Conservation (phyloP, 768 basidiomycete genomes). For the Mycena latifolia region DNA sequence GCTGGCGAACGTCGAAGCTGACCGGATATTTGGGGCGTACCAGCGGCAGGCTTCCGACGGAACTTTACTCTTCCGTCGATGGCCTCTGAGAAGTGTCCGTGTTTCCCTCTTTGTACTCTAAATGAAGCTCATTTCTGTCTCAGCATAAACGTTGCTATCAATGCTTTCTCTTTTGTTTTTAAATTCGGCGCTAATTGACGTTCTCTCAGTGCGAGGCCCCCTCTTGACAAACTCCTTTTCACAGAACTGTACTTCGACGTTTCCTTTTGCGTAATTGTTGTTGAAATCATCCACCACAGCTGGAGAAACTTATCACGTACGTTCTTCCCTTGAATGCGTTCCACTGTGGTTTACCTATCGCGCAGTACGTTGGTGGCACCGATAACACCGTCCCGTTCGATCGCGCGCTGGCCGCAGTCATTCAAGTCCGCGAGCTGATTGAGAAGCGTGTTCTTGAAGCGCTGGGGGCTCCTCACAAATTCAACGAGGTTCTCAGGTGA, state of each 20-base stretch:
- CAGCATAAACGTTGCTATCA: slow-evolving; percentile 74
- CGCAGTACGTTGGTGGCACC: slow-evolving; percentile 83
- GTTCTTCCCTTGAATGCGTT: background rate
- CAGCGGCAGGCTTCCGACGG: slow-evolving; percentile 73
- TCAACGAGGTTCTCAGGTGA: slow-evolving; percentile 85
- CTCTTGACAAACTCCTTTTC: slow-evolving; percentile 88
- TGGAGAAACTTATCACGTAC: slow-evolving; percentile 84
- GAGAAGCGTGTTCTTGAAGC: slow-evolving; percentile 64
- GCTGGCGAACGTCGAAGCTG: slow-evolving; percentile 58
- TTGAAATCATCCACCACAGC: slow-evolving; percentile 54
- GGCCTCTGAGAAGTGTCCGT: slow-evolving; percentile 77
- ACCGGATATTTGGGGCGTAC: slow-evolving; percentile 73
- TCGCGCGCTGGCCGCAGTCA: slow-evolving; percentile 69
- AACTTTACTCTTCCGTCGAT: slow-evolving; percentile 72
- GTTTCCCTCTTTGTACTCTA: background rate
- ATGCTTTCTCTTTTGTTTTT: background rate
- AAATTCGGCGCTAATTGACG: slow-evolving; percentile 15
- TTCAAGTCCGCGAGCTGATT: slow-evolving; percentile 70
- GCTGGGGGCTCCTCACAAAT: slow-evolving; percentile 53
- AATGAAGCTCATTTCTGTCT: slow-evolving; percentile 22
- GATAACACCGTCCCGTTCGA: slow-evolving; percentile 78
- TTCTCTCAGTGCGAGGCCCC: slow-evolving; percentile 69
- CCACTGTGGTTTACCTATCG: background rate
- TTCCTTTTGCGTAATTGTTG: background rate
- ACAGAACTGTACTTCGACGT: slow-evolving; percentile 74